These are phyloP conservation scores for Mycena belliarum DNA, from an alignment of 768 basidiomycete genomes.

Conservation along the genomic window DNA sequence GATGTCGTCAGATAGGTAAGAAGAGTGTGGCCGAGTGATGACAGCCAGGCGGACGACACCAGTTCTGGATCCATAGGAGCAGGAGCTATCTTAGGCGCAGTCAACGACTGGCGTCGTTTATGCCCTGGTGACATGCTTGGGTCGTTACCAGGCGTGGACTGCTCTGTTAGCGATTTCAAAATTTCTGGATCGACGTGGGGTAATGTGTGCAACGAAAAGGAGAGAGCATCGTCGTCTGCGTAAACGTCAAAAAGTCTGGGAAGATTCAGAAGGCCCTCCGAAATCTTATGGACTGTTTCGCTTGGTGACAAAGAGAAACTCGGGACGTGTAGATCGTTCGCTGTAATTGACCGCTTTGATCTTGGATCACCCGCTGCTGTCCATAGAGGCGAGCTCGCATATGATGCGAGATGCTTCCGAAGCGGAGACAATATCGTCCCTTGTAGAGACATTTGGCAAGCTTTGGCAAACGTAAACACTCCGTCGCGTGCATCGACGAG, in stretches of 20 bases:
- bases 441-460: conserved; percentile 79
- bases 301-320: conserved; percentile 93
- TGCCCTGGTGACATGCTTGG: conserved; percentile 33
- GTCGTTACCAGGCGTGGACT: conserved; percentile 29
- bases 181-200: conserved; percentile 66
- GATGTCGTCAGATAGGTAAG: conserved; percentile 69
- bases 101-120: conserved; percentile 43
- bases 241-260: conserved; percentile 94
- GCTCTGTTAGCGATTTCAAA: conserved; percentile 48
- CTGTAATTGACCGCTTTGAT: conserved; percentile 42
- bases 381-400: conserved; percentile 74
- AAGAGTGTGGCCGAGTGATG: conserved; percentile 83
- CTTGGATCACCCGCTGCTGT: conserved; percentile 51
- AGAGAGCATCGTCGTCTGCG: conserved; percentile 86
- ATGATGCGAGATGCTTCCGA: conserved; percentile 66
- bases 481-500: conserved; percentile 57
- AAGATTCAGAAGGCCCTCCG: conserved; percentile 92
- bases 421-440: conserved; percentile 84
- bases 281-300: conserved; percentile 83
- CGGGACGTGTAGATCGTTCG: conserved; percentile 71
- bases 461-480: conserved; percentile 62
- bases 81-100: conserved; percentile 34
- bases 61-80: conserved; percentile 64
- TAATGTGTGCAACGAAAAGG: conserved; percentile 83
- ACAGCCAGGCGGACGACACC: conserved; percentile 89